A percentile compares a stretch with the other conserved stretches of the same genome.
phyloP scores from a whole-genome alignment of 345 rosid genomes.

The Kandelia obovata region DNA sequence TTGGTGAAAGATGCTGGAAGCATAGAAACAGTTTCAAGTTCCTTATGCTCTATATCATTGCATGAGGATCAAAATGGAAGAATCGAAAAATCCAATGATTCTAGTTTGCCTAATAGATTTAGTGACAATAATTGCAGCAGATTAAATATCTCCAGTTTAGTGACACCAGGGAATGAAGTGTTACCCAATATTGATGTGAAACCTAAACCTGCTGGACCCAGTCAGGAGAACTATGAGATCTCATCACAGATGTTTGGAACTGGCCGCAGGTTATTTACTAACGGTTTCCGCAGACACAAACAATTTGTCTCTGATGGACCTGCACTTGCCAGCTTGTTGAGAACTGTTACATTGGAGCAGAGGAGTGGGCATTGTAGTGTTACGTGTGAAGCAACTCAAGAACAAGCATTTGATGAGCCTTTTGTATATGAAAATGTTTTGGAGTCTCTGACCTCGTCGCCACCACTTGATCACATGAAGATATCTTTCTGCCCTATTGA shows the following conservation, averaged over 20 bases:
- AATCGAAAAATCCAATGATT: conserved; percentile 21
- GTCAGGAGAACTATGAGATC: conserved; percentile 35
- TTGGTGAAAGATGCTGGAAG: conserved; percentile 29
- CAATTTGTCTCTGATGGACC: conserved; percentile 41
- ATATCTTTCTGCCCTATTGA: conserved; percentile 70
- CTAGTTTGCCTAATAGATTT: conserved; percentile 26
- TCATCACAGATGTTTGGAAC: conserved; percentile 54
- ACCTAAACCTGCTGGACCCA: conserved; percentile 27
- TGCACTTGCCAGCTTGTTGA: conserved; percentile 31
- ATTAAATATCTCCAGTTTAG: conserved; percentile 15
- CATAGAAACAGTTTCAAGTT: conserved; percentile 19
- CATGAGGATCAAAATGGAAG: conserved; percentile 26
- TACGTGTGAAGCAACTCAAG: conserved; percentile 21
- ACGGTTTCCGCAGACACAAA: conserved; percentile 52
- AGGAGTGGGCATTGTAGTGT: conserved; percentile 25
- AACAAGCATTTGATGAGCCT: conserved; percentile 27
- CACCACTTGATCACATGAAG: conserved; percentile 89
- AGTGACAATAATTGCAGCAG: conserved; percentile 26
- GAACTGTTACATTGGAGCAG: conserved; percentile 33
- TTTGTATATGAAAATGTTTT: conserved; percentile 39
- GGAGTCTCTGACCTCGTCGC: conserved; percentile 63
- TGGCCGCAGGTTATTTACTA: conserved; percentile 57
- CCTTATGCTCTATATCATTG: conserved; percentile 19
- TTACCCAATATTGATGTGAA: conserved; percentile 26
- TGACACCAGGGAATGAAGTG: conserved; percentile 30